Conservation (phyloP, 345 rosid genomes). For the Diplotaxis tenuifolia region DNA sequence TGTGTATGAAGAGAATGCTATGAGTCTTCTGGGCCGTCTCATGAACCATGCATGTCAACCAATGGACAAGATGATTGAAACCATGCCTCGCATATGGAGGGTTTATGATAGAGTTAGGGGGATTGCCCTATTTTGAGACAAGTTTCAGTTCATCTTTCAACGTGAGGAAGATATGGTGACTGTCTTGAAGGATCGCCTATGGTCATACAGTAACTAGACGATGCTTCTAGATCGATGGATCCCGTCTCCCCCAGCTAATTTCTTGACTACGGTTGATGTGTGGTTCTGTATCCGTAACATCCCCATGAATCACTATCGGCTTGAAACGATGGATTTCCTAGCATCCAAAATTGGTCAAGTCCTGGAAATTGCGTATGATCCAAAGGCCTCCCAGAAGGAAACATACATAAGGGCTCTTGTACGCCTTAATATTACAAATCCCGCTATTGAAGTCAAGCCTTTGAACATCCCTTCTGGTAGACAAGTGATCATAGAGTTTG, state of each 20-base stretch:
- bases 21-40: not conserved
- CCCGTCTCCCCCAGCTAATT: not conserved
- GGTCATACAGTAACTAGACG: not conserved
- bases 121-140: too few species aligned
- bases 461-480: not conserved
- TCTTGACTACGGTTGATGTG: not conserved
- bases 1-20: not conserved
- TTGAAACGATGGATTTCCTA: not conserved
- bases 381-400: not conserved
- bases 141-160: not conserved
- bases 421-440: not conserved
- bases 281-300: not conserved
- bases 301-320: not conserved
- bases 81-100: not conserved
- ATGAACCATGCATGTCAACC: not conserved
- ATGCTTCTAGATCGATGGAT: not conserved
- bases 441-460: not conserved
- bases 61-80: not conserved
- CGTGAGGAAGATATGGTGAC: not conserved
- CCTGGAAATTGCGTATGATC: not conserved
- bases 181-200: not conserved
- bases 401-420: not conserved
- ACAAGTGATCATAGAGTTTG: not conserved
- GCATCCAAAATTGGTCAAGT: not conserved
- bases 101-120: not conserved